Base-by-base conservation (phyloP, 768 basidiomycete genomes). In the Pleurotus salmoneostramineus region DNA sequence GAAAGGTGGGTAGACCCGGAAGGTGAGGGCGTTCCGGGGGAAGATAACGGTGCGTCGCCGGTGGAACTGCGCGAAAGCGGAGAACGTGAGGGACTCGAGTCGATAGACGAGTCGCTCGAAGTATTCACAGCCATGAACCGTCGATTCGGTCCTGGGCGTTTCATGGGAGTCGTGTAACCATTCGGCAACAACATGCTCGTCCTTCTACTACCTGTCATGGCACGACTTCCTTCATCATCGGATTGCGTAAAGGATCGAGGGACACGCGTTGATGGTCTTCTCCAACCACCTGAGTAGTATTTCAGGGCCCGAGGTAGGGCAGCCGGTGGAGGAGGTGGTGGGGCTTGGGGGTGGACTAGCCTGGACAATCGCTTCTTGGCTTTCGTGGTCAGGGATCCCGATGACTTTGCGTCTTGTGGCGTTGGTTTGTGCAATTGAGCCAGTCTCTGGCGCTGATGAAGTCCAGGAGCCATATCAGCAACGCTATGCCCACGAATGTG, bases 261-360 rank as follows among this genome's bases (percentile, higher is more conserved):
- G 33, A 58, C 49, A 3, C 64, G 61, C 8, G 59, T 56, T 2
- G 71, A 48, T 2, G 73, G 64, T 14, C 77, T 72, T 21, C 82
- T 73, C 84, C 84, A 85, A n/a, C 71, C 68, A 12, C 73, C 75
- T 0, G 79, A 73, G 57, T 80, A 84, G 42, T 74, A 65, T 62
- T 65, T 76, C 55, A 84, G 70, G 0, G 78, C 73, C 5, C 71
- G 72, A 5, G 83, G 80, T 36, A 79, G 77, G 5, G 68, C 65
- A 0, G 73, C 74, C 0, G 81, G 83, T 3, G 84, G 83, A 0
- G 78, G 83, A 0, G 68, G 73, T 0, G 62, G 56, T 6, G 43
- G 48, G 57, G 52, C 52, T 4, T 17, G 52, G 8, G 52, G 3
- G 27, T 17, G 36, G 11, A 43, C 52, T 8, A 55, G 40, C 14